Base-by-base conservation (phyloP, 2,329 filamentous ascomycete species). In the Endothia cerciana region DNA sequence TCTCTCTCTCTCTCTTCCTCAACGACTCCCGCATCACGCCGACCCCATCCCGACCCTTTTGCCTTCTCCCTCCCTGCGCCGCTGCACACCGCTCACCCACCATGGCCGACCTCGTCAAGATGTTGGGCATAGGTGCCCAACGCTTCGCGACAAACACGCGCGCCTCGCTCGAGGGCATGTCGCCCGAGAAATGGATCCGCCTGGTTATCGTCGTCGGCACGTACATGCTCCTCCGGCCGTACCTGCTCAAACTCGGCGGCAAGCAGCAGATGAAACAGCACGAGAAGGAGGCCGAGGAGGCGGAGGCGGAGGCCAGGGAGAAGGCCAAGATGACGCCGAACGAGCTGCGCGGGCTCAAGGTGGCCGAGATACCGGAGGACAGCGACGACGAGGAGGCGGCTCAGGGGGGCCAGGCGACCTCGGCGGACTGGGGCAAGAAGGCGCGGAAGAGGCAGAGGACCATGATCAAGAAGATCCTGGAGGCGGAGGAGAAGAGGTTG, bases 161-260 rank as follows among this genome's bases (percentile, higher is more conserved):
- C 63, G 73, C 78, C 40, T 80, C 82, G 30, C 81, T 89, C 69
- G 76, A 77, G 68, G 79, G 77, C 68, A 83, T 89, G 81, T 79
- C 81, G 1, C 72, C 76, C 13, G 78, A 86, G 70, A 79, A 83
- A 51, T 88, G 84, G 81, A 83, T 95, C 72, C 90, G 92, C 58
- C 83, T 95, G 65, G 78, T 92, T 70, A 83, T 88, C 70, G 85
- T 93, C 68, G 85, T 93, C 25, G 87, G 92, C 72, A 89, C 86
- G 64, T 96, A 94, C 80, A 74, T 89, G 69, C 84, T 95, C 62
- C 73, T 93, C 30, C 88, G 92, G 0, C 91, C 91, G 0, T 93
- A 92, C 75, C 77, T 94, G 61, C 83, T 94, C 73, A 90, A 89
- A 73, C 77, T 87, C 45, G 88, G 87, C 71, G 86, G 83, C 67